Evolutionary conservation across 1,139 yeast species (phyloP).

Genomic region (Saccharomyces hybrid): DNA sequence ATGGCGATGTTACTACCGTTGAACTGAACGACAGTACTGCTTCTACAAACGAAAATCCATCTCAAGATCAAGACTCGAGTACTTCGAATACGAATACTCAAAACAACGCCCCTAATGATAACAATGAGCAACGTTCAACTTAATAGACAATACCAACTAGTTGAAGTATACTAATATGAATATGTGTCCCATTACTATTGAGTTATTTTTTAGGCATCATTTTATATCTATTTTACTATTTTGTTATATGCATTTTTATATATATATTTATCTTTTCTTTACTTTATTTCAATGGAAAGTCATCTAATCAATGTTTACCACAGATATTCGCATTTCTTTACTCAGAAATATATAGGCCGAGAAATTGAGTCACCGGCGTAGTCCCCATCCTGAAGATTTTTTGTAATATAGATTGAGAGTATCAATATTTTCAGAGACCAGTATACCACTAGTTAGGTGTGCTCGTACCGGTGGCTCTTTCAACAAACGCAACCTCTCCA

Average conservation of each 20-base stretch:
- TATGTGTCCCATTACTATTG: not conserved
- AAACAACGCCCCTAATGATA: not conserved
- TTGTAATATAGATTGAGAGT: not conserved
- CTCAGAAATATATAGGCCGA: not conserved
- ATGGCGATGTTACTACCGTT: slow-evolving; percentile 13
- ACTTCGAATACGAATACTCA: not conserved
- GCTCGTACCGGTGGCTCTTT: not conserved
- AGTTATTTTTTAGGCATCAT: not conserved
- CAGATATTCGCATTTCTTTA: not conserved
- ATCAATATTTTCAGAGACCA: not conserved
- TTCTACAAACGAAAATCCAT: not conserved
- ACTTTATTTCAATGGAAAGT: not conserved
- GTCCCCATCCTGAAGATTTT: not conserved
- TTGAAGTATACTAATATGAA: not conserved
- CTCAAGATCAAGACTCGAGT: not conserved
- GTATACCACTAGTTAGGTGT: not conserved
- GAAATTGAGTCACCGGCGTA: not conserved
- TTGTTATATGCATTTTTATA: not conserved
- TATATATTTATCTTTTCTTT: not conserved
- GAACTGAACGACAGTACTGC: slow-evolving; percentile 6
- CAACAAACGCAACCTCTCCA: not conserved
- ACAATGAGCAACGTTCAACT: not conserved
- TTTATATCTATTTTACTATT: not conserved
- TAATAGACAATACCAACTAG: not conserved
- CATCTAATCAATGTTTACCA: not conserved